These are phyloP conservation scores for Ganoderma lingzhi DNA, from an alignment of 1,284 basidiomycete genomes.

Conservation along the genomic window DNA sequence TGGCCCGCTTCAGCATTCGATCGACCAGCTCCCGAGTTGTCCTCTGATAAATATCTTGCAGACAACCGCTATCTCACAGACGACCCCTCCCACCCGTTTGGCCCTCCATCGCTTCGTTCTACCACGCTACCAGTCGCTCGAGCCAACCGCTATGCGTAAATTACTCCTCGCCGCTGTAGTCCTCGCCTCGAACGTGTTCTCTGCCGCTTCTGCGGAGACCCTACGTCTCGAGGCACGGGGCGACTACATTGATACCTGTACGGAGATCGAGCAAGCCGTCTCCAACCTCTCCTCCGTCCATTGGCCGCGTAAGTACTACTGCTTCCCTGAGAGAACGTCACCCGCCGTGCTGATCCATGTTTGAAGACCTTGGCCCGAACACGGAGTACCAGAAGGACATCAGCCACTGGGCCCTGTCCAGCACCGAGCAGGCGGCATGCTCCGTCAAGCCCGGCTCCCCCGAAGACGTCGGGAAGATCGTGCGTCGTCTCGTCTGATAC, in stretches of 20 bases:
- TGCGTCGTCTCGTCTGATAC: conserved; percentile 13
- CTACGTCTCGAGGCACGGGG: conserved; percentile 9
- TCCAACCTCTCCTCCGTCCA: conserved; percentile 44
- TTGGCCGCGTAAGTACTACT: conserved; percentile 40
- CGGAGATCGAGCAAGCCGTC: conserved; percentile 34
- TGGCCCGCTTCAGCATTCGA: too few relatives aligned
- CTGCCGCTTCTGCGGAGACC: conserved; percentile 8
- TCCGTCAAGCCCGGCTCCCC: conserved; percentile 40
- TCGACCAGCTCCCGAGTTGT: too few relatives aligned
- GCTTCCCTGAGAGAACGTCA: not conserved
- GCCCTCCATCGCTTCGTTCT: too few relatives aligned
- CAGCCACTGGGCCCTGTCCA: conserved; percentile 41
- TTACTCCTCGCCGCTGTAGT: conserved; percentile 31
- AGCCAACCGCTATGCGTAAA: conserved; percentile 21
- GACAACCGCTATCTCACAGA: too few relatives aligned
- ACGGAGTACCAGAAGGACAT: conserved; percentile 35
- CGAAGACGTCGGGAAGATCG: conserved; percentile 39
- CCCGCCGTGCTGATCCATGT: not conserved
- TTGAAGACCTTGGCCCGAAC: conserved; percentile 25
- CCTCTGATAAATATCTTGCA: too few relatives aligned
- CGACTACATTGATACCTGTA: conserved; percentile 24
- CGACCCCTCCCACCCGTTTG: too few relatives aligned
- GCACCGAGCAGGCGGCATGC: conserved; percentile 33
- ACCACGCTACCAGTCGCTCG: too few relatives aligned
- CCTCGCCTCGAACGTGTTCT: conserved; percentile 16